phyloP scores from a whole-genome alignment of 139 green algal species.

The Limnomonas spitsbergensis region DNA sequence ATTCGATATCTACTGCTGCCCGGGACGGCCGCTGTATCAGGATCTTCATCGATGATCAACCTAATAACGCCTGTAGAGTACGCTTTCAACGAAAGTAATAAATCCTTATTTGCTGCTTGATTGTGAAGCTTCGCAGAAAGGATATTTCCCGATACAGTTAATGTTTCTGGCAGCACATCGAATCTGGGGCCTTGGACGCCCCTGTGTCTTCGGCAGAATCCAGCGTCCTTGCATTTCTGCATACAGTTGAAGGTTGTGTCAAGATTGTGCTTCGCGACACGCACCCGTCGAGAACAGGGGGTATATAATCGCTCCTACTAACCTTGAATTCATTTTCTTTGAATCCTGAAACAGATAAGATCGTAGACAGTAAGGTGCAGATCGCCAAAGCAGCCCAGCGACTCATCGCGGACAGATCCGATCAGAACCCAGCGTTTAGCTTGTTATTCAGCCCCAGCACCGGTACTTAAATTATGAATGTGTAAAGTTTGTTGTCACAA shows the following conservation, averaged over 20 bases:
- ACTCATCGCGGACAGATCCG: neutral
- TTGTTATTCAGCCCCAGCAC: neutral
- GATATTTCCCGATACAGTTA: slow-evolving; percentile 41
- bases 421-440: neutral
- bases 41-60: slow-evolving; percentile 73
- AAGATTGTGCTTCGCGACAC: neutral
- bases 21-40: neutral
- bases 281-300: neutral
- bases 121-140: slow-evolving; percentile 59
- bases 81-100: slow-evolving; percentile 57
- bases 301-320: neutral
- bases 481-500: neutral
- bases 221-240: slow-evolving; percentile 78
- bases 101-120: slow-evolving; percentile 19
- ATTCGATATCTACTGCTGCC: slow-evolving; percentile 41
- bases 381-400: neutral
- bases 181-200: slow-evolving; percentile 50
- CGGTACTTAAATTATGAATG: neutral
- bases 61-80: slow-evolving; percentile 69
- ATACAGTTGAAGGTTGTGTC: neutral
- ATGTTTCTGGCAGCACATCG: slow-evolving; percentile 44
- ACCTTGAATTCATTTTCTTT: slow-evolving; percentile 94
- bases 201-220: slow-evolving; percentile 85
- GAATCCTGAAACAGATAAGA: slow-evolving; percentile 50
- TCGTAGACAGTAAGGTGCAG: neutral